phyloP scores from a whole-genome alignment of 2,329 filamentous ascomycete genomes.

The Aspergillus glaucus region DNA sequence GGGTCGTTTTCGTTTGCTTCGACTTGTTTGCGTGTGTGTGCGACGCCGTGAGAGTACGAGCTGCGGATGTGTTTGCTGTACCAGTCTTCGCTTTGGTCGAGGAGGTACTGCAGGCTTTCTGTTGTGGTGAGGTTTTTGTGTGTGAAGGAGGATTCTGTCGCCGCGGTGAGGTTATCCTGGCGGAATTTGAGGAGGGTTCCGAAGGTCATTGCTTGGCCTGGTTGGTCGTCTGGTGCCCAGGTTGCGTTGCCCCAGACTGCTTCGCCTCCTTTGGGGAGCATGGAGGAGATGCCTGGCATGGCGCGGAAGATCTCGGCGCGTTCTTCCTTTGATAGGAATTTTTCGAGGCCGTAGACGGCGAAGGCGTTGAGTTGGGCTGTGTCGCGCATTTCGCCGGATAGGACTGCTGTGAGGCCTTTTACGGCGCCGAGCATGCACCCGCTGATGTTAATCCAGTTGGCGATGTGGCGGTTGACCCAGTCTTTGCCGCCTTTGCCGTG shows the following conservation, averaged over 20 bases:
- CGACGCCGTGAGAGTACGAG: constrained; percentile 84
- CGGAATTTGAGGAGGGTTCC: constrained; percentile 84
- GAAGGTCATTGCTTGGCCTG: constrained; percentile 65
- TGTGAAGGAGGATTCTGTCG: constrained; percentile 55
- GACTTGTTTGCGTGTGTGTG: constrained; percentile 71
- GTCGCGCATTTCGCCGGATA: constrained; percentile 97
- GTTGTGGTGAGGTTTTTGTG: constrained; percentile 71
- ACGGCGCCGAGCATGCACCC: constrained; percentile 95
- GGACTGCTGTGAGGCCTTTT: constrained; percentile 81
- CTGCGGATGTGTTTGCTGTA: constrained; percentile 65
- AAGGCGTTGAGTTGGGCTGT: constrained; percentile 95
- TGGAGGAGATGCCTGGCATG: constrained; percentile 94
- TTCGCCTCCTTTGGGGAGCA: constrained; percentile 91
- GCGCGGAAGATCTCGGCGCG: constrained; percentile 89
- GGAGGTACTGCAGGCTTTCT: constrained; percentile 69
- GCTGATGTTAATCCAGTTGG: constrained; percentile 96
- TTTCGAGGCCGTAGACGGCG: constrained; percentile 93
- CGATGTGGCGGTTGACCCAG: constrained; percentile 87
- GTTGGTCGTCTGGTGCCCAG: constrained; percentile 80
- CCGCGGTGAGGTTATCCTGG: constrained; percentile 16
- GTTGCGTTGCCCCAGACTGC: constrained; percentile 88
- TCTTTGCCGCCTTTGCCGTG: constrained; percentile 71
- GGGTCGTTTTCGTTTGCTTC: constrained; percentile 72
- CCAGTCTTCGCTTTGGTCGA: constrained; percentile 76
- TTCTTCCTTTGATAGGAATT: constrained; percentile 85